A percentile compares a stretch with the other conserved stretches of the same genome.
Evolutionary conservation across 2,329 filamentous ascomycete species (phyloP).

Genomic region (Zymoseptoria pseudotritici): DNA sequence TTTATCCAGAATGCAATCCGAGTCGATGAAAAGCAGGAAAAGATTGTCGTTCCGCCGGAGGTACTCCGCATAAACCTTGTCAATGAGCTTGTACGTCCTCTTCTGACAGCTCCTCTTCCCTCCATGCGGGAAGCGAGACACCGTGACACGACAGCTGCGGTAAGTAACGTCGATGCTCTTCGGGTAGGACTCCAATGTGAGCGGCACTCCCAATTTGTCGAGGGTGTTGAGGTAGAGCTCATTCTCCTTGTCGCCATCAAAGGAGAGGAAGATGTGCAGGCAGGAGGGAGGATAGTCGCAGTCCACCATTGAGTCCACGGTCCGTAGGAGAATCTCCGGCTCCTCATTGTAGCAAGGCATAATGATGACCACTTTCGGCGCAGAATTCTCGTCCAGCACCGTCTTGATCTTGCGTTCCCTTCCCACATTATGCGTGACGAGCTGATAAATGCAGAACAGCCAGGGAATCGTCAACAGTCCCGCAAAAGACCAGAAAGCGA

Average conservation of each 20-base stretch:
- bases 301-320: conserved; percentile 83
- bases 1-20: conserved; percentile 86
- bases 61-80: conserved; percentile 84
- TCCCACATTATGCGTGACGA: conserved; percentile 80
- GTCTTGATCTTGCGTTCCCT: conserved; percentile 75
- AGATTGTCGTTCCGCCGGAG: conserved; percentile 81
- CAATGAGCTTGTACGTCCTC: conserved; percentile 83
- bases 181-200: conserved; percentile 70
- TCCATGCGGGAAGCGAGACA: conserved; percentile 87
- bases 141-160: conserved; percentile 72
- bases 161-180: conserved; percentile 87
- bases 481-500: conserved; percentile 90
- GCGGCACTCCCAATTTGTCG: conserved; percentile 71
- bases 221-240: conserved; percentile 84
- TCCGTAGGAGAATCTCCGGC: conserved; percentile 73
- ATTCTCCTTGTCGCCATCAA: conserved; percentile 83
- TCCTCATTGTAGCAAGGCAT: conserved; percentile 97
- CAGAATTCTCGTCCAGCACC: conserved; percentile 72
- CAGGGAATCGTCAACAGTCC: conserved; percentile 79
- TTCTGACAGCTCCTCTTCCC: conserved; percentile 91
- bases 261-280: conserved; percentile 90
- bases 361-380: conserved; percentile 89
- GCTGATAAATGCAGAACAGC: conserved; percentile 86
- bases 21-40: conserved; percentile 95
- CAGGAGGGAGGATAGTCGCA: conserved; percentile 90